Evolutionary conservation across 345 rosid species (phyloP).

Genomic region (Eutrema japonicum): DNA sequence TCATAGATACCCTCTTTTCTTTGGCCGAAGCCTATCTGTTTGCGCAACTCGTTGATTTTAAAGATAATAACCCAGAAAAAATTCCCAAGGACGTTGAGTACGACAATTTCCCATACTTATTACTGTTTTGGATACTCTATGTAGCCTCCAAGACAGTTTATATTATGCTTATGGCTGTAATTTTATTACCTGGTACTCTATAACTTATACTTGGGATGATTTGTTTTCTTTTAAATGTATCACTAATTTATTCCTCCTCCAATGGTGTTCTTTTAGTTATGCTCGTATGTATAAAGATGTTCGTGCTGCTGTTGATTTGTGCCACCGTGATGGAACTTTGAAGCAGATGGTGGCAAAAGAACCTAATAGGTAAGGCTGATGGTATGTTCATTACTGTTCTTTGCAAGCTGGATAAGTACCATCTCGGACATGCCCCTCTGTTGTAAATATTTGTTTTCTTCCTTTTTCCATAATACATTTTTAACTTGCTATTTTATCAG

Average conservation of each 20-base stretch:
- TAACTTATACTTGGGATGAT: background rate
- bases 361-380: slow-evolving; percentile 58
- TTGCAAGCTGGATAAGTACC: background rate
- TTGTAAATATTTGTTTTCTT: background rate
- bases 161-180: background rate
- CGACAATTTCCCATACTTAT: slow-evolving; percentile 38
- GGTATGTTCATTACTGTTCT: background rate
- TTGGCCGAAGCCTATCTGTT: slow-evolving; percentile 94
- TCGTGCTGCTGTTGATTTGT: slow-evolving; percentile 96
- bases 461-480: background rate
- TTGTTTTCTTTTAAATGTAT: background rate
- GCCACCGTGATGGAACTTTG: slow-evolving; percentile 97
- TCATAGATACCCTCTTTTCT: slow-evolving; percentile 93
- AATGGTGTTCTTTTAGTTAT: slow-evolving; percentile 55
- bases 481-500: slow-evolving; percentile 44
- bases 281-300: slow-evolving; percentile 87
- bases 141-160: background rate
- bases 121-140: slow-evolving; percentile 14
- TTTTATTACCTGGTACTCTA: background rate
- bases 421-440: background rate
- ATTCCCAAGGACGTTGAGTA: slow-evolving; percentile 67
- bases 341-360: slow-evolving; percentile 96
- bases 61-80: slow-evolving; percentile 79
- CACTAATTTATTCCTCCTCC: background rate
- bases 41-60: slow-evolving; percentile 95